Percentiles rank a stretch among this genome's conserved stretches.
These are phyloP conservation scores for Fusarium pseudoanthophilum DNA, from an alignment of 2,329 filamentous ascomycete species.

Conservation along the genomic window DNA sequence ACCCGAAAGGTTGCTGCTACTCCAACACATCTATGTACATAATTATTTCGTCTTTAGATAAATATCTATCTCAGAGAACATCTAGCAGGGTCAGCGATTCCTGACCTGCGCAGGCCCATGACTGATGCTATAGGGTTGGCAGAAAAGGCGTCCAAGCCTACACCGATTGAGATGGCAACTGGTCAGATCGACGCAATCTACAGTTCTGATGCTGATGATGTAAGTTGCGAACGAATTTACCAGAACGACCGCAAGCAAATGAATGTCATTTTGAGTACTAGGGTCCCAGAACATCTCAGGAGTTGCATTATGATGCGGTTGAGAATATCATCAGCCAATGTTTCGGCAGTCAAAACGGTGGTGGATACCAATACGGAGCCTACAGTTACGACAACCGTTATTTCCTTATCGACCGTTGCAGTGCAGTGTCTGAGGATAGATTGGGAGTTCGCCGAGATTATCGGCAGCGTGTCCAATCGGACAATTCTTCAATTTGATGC, in stretches of 20 bases:
- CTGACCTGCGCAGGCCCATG: too few species aligned
- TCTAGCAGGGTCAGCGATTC: too few species aligned
- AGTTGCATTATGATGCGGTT: neutral
- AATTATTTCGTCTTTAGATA: neutral
- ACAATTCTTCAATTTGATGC: neutral
- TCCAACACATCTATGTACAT: fast-evolving
- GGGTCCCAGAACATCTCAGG: too few species aligned
- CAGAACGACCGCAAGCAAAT: neutral
- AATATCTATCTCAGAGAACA: neutral
- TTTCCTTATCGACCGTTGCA: neutral
- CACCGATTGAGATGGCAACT: neutral
- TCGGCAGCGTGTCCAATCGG: fast-evolving
- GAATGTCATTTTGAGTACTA: neutral
- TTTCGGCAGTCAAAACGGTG: neutral
- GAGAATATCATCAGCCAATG: neutral
- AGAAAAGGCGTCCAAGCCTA: neutral
- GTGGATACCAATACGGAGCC: neutral
- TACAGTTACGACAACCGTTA: too few species aligned
- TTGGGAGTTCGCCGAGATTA: neutral
- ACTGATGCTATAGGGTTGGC: neutral
- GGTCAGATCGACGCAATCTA: neutral
- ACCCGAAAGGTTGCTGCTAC: neutral
- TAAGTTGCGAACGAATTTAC: neutral
- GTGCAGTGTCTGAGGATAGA: neutral
- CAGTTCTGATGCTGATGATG: neutral